Base-by-base conservation (phyloP, 306 rosid genomes). In the Bauhinia variegata region DNA sequence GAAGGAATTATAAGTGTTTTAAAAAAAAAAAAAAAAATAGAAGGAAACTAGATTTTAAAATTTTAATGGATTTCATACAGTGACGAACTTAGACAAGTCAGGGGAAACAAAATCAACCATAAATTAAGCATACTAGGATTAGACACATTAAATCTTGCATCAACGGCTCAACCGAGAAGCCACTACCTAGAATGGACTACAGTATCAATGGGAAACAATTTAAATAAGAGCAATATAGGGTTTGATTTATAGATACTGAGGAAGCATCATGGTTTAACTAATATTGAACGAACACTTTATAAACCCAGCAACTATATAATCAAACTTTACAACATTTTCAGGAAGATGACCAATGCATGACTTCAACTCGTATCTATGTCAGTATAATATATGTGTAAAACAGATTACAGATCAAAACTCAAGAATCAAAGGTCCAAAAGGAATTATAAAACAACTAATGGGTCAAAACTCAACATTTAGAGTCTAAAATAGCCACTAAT, bases 401-500 rank as follows among this genome's bases (percentile, higher is more conserved):
- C 34, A 5, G 5, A 23, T 6, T 0, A 41, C 23, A 12, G 28
- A 7, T 36, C 4, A 19, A 51, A 18, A 23, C 30, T 33, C 57
- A 66, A 37, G 30, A 51, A 37, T 30, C 50, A 60, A 16, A 9
- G 4, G 49, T 23, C 28, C 1, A 23, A 1, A 23, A 23, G 2
- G 28, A 23, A 1, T 23, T 23, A 2, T 23, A 23, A 23, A 23
- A 23, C 28, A 23, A 23, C 1, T 23, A 23, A 23, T 23, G 28
- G 28, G 28, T 23, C 28, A 23, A 23, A 23, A 23, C 28, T 23
- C 28, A 23, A 23, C 28, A 23, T 23, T 23, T 2, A 23, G 28
- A 23, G 28, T 60, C 10, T 6, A 17, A 34, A 11, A 37, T 18
- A 49, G 39, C 50, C 61, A 38, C 18, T 66, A 67, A 52, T 39